Evolutionary conservation across 139 green algal genomes (phyloP), one percentile per base, ranked within the genome.

Genomic region (Chlorella ohadii): DNA sequence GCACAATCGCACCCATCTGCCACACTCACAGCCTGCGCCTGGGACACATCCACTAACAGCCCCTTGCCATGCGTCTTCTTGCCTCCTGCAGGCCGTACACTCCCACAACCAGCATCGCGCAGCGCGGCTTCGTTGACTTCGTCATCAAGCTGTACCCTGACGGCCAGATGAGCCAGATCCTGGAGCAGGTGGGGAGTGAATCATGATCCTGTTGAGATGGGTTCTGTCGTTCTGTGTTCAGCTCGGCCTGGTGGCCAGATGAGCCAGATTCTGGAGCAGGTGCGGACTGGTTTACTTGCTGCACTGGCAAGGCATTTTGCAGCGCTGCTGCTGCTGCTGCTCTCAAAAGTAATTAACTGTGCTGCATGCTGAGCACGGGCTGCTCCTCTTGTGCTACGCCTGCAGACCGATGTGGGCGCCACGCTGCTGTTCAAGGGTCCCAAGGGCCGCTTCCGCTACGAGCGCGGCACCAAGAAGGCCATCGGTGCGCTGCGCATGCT

Each of bases 351-450:
- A 55, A 11, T 6, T 55, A 6, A 11, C 44, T 55, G 44, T 11
- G 44, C 44, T 55, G 44, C 44, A 55, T 55, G 44, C 44, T 55
- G 9, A 51, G 6, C 44, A 51, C 44, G 44, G 7, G 11, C 66
- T 17, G 13, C 66, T 22, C 34, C 34, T 34, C 67, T 22, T 34
- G 23, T 44, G 25, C 1, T 25, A 5, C 71, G 28, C 11, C 25
- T 19, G 28, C 72, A 65, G 72, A 47, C 41, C 84, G 33, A 92
- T 13, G 79, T 98, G 11, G 95, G 96, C 13, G 85, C 97, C 66
- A 91, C 67, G 20, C 87, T 99, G 83, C 78, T 90, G 7, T 96
- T 99, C 91, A 96, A 96, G 82, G 96, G 96, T 0, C 96, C 96
- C 28, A 98, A 96, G 81, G 96, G 95, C 1, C 83, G 88, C 19